Evolutionary conservation across 2,329 filamentous ascomycete species (phyloP).

Genomic region (Aspergillus ochraceoroseus): DNA sequence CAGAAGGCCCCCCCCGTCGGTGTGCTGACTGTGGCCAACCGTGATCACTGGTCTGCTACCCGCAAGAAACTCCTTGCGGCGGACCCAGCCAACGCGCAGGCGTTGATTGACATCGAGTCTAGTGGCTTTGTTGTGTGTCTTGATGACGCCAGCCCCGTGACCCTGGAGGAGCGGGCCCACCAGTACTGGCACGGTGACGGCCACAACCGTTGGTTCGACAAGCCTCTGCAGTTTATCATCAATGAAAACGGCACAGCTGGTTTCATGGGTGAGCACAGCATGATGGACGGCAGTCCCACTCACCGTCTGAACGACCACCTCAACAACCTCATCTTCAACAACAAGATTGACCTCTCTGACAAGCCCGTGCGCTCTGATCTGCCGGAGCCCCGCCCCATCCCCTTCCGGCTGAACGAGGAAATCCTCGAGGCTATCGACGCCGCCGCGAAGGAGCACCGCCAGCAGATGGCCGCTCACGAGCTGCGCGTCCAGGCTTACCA

Average conservation of each 20-base stretch:
- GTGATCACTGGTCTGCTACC: constrained; percentile 86
- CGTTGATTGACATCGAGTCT: constrained; percentile 77
- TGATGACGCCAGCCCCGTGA: constrained; percentile 85
- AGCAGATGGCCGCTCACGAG: constrained; percentile 81
- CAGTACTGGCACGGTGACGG: constrained; percentile 99
- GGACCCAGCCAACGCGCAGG: constrained; percentile 70
- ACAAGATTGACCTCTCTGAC: constrained; percentile 86
- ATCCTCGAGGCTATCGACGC: constrained; percentile 72
- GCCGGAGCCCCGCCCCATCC: constrained; percentile 70
- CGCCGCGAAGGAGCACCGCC: constrained; percentile 71
- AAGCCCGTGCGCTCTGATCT: constrained; percentile 73
- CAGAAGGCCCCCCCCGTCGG: constrained; percentile 70
- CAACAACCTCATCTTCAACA: constrained; percentile 85
- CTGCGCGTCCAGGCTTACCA: constrained; percentile 93
- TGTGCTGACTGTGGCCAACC: constrained; percentile 82
- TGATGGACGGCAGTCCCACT: constrained; percentile 99
- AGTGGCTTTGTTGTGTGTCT: constrained; percentile 89
- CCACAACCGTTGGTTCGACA: constrained; percentile 94
- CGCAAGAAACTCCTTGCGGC: constrained; percentile 69
- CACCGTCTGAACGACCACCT: constrained; percentile 93
- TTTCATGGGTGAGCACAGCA: constrained; percentile 97
- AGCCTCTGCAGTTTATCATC: constrained; percentile 94
- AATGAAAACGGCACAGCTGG: constrained; percentile 97
- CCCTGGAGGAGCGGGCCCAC: constrained; percentile 88
- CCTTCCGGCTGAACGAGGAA: constrained; percentile 71